Evolutionary conservation across 352 stramenopile species (phyloP), one percentile per base, ranked within the genome.

Genomic region (Albugo candida): DNA sequence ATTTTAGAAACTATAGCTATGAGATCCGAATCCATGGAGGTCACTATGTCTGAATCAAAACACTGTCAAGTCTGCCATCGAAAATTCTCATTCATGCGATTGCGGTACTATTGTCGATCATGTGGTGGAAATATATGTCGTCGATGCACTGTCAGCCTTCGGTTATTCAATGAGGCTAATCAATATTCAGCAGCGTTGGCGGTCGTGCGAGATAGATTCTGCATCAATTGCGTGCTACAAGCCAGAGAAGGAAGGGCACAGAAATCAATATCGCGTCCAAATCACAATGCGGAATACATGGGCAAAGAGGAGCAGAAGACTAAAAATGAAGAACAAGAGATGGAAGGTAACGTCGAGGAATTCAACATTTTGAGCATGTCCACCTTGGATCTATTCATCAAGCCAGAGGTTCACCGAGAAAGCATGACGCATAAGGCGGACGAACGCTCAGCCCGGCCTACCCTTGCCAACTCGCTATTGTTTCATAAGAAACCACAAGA

Each of bases 1-100:
- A 43, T 43, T 24, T 19, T 43, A 8, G 20, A 24, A 19, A 24
- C 3, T 8, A 8, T 19, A 24, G 17, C 20, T 8, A 43, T 43
- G 38, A 43, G 8, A 24, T 31, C 24, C 3, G 8, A 31, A 31
- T 8, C 24, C 8, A 8, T 3, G 3, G 24, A 31, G 24, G 24
- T 31, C 24, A 8, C 38, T 3, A 10, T 43, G 8, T n/a, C 13
- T 14, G 41, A 57, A 2, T 49, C 52, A 42, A 63, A 63, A 13
- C 67, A 70, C 2, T 87, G 74, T 40, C 79, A 61, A 19, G 67
- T 84, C 10, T 87, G 74, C 52, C 77, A 81, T 50, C 83, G 83
- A 58, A 77, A 64, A 38, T 87, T 87, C 46, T 75, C 67, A 41
- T 51, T 83, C 45, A 54, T 87, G 45, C 56, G 56, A 2, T 42